These are phyloP conservation scores for Plenodomus tracheiphilus DNA, from an alignment of 2,329 filamentous ascomycete genomes.

Conservation along the genomic window DNA sequence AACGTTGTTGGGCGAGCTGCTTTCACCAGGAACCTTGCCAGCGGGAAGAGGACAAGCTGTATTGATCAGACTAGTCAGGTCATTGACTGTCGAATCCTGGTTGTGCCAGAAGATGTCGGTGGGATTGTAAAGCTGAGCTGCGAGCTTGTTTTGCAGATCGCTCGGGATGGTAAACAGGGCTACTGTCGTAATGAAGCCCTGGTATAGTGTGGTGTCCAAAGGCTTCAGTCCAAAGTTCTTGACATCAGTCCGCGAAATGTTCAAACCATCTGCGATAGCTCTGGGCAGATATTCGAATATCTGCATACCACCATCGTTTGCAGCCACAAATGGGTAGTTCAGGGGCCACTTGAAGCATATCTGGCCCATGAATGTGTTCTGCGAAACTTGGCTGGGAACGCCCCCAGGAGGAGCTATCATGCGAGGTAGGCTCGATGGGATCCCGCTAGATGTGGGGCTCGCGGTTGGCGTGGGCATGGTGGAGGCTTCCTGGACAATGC, in stretches of 20 bases:
- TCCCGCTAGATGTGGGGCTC: slow-evolving; percentile 51
- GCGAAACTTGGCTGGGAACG: slow-evolving; percentile 56
- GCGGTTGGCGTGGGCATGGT: slow-evolving; percentile 45
- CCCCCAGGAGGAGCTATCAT: slow-evolving; percentile 73
- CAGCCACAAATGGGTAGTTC: slow-evolving; percentile 81
- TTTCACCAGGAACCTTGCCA: slow-evolving; percentile 45
- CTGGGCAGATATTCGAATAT: slow-evolving; percentile 79
- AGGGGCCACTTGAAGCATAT: slow-evolving; percentile 80
- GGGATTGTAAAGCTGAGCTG: slow-evolving; percentile 70
- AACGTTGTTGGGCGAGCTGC: slow-evolving; percentile 46
- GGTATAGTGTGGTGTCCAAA: slow-evolving; percentile 68
- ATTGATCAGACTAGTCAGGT: slow-evolving; percentile 81
- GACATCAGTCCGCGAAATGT: slow-evolving; percentile 54
- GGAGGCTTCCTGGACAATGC: slow-evolving; percentile 62
- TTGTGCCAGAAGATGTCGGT: slow-evolving; percentile 77
- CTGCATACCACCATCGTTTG: slow-evolving; percentile 74
- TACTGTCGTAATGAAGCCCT: slow-evolving; percentile 81
- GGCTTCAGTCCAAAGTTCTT: slow-evolving; percentile 74
- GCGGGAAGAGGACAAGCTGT: slow-evolving; percentile 72
- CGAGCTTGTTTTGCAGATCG: slow-evolving; percentile 59
- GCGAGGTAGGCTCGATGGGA: slow-evolving; percentile 71
- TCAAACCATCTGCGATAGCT: slow-evolving; percentile 69
- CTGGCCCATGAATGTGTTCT: slow-evolving; percentile 73
- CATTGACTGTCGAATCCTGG: slow-evolving; percentile 64
- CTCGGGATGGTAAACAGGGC: slow-evolving; percentile 57